Evolutionary conservation across 2,329 filamentous ascomycete species (phyloP).

Genomic region (Basipetospora chlamydospora): DNA sequence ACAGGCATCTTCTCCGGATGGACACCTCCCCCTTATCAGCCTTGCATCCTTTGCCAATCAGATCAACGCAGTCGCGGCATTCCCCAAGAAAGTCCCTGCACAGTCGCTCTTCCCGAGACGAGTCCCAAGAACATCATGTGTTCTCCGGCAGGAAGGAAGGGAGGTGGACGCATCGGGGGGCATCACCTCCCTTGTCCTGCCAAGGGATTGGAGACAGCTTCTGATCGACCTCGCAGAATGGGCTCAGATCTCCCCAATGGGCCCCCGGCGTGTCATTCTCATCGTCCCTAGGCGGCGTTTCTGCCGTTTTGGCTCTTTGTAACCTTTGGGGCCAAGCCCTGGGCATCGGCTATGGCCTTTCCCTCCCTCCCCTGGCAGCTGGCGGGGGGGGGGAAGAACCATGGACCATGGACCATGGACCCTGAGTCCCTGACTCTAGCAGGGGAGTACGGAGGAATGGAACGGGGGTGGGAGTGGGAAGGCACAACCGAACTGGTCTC

Average conservation of each 20-base stretch:
- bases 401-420: neutral
- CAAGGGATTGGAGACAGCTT: neutral
- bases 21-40: constrained; percentile 16
- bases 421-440: neutral
- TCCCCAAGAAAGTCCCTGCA: neutral
- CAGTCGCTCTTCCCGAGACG: constrained; percentile 14
- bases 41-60: constrained; percentile 19
- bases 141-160: too few species aligned
- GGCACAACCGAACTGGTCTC: too few species aligned
- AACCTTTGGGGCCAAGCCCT: neutral
- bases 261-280: neutral
- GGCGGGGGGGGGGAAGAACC: neutral
- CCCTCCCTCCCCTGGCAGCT: neutral
- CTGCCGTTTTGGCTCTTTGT: neutral
- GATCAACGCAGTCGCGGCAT: neutral
- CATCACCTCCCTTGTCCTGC: neutral
- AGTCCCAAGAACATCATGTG: neutral
- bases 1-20: constrained; percentile 8
- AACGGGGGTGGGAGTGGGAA: too few species aligned
- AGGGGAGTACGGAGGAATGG: too few species aligned
- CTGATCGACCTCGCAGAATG: neutral
- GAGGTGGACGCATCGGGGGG: neutral
- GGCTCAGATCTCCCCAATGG: neutral
- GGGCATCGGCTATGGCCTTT: neutral
- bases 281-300: neutral